phyloP scores from a whole-genome alignment of 768 basidiomycete species.

The Boletus reticulatus region DNA sequence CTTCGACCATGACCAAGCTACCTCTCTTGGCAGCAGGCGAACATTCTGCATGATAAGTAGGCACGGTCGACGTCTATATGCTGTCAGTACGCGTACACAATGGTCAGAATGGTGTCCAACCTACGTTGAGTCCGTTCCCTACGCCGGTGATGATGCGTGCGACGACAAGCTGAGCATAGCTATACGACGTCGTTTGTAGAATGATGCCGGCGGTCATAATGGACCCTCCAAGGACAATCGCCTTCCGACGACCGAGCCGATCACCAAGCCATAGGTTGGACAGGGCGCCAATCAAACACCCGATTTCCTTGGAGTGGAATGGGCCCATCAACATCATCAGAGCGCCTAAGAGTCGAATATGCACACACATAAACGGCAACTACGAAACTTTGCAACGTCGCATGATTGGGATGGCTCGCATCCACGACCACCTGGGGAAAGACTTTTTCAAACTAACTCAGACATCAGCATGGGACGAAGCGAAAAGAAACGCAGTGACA shows the following conservation, averaged over 20 bases:
- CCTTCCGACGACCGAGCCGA: conserved; percentile 53
- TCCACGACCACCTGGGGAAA: conserved; percentile 54
- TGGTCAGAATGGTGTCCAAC: conserved; percentile 2
- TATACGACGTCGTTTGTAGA: conserved; percentile 54
- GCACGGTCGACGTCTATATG: conserved; percentile 59
- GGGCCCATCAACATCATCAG: neutral
- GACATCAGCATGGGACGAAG: conserved; percentile 1
- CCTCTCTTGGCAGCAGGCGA: conserved; percentile 59
- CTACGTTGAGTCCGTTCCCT: conserved; percentile 62
- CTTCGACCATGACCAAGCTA: conserved; percentile 64
- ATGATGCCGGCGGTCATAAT: conserved; percentile 65
- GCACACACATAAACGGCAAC: conserved; percentile 54
- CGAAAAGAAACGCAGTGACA: neutral
- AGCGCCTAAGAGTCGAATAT: neutral
- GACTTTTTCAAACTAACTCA: conserved; percentile 49
- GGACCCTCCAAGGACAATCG: conserved; percentile 55
- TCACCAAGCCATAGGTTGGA: conserved; percentile 64
- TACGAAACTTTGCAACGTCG: conserved; percentile 57
- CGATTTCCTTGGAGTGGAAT: conserved; percentile 51
- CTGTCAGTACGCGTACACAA: neutral
- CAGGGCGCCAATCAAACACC: conserved; percentile 61
- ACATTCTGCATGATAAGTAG: conserved; percentile 65
- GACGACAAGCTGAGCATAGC: conserved; percentile 60
- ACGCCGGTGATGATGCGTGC: conserved; percentile 60
- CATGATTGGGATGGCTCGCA: conserved; percentile 39